Base-by-base conservation (phyloP, 164 flowering plant species). In the Litsea cubeba region DNA sequence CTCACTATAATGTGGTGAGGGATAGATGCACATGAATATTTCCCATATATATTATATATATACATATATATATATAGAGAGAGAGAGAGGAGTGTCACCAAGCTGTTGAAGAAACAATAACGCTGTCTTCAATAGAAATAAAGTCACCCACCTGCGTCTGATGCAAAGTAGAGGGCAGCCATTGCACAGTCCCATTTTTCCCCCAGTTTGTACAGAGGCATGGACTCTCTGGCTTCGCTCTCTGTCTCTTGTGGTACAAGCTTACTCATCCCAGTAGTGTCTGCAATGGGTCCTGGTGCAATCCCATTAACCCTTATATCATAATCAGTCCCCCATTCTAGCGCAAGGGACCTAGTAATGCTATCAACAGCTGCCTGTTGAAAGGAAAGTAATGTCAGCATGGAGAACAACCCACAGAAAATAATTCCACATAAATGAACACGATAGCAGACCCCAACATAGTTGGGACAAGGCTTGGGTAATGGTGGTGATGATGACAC, bases 121-220 rank as follows among this genome's bases (percentile, higher is more conserved):
- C 20, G 3, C 4, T 14, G 12, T 14, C 60, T 4, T 1, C 20
- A 14, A 18, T 54, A 54, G 60, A 18, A 54, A 54, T 54, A 20
- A 54, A 54, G 60, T 17, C 60, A 14, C 60, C 60, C 17, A 54
- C 60, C 60, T 54, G 60, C 60, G n/a, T 54, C n/a, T 54, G 60
- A 54, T 68, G 84, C 77, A 51, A 94, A 88, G 86, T 88, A 91
- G 26, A 94, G 72, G 64, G 95, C 94, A 74, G 95, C 89, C 93
- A 94, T 91, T 2, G 98, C 98, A 76, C 91, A 88, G 77, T 94
- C 98, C 94, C 97, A 88, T 79, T 87, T 91, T 81, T 94, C 94
- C 65, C 98, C 98, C 12, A 90, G 57, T 79, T 87, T 91, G 77
- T 68, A 90, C 22, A 90, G 79, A 62, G 94, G 95, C 87, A 82